Base-by-base conservation (phyloP, 371 early-diverging fungal genomes). In the Cokeromyces recurvatus region DNA sequence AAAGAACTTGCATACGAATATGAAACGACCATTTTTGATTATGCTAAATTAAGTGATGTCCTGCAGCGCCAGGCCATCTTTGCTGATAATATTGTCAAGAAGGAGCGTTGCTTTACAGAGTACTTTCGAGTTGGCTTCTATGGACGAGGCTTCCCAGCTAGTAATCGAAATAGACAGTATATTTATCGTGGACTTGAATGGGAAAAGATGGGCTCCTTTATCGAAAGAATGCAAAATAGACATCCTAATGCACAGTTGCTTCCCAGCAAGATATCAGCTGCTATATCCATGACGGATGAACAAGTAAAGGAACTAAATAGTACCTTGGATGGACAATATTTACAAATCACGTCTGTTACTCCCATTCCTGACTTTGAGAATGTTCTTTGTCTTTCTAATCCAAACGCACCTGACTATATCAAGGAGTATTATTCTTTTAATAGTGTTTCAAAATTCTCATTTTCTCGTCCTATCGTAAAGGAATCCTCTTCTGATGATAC, bases 111-210 rank as follows among this genome's bases (percentile, higher is more conserved):
- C 43, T 83, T 69, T 48, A 75, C 80, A 2, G 81, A 78, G 29
- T 91, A 87, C 63, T 91, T 81, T 61, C 75, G 88, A 4, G 91
- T 91, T 12, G 85, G 77, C 0, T 89, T 85, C 53, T 87, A 82
- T 58, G 91, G 91, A 5, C 59, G 66, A 24, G 85, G 81, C 0
- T 89, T 82, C 35, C 74, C 78, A 7, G 55, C 67, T 1, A 62
- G 72, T 42, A 54, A 84, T 17, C 77, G 84, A 11, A 79, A 79
- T 42, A 72, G 78, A 24, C 85, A 87, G 48, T 87, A 85, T 46
- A 71, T 91, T 23, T 89, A 87, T 53, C 79, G 82, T 55, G 86
- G 77, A 50, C 43, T 63, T 52, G 82, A 84, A 49, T 88, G 87
- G 86, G 89, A 89, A 59, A 85, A 82, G 59, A 68, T 91, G 45